Evolutionary conservation across 2,329 filamentous ascomycete species (phyloP), one percentile per base, ranked within the genome.

Genomic region (Septoria linicola): DNA sequence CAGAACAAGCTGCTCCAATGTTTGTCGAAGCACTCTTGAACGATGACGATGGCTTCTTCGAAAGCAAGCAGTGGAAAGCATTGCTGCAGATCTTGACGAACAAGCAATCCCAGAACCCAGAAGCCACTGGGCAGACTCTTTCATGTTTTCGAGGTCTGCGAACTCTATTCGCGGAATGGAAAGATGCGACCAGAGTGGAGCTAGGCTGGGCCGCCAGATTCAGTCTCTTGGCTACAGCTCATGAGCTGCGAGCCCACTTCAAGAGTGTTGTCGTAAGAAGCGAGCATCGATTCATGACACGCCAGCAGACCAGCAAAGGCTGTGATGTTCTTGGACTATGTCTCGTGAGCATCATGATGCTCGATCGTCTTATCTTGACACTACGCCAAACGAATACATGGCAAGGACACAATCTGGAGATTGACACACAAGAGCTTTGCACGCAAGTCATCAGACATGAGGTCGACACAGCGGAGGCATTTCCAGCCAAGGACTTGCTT

Each of bases 21-120:
- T 55, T 52, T 27, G 53, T 55, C 7, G 53, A 55, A 42, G 53
- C 53, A 23, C 40, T 55, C 14, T 43, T 53, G 19, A 52, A 45
- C 20, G 35, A 49, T 14, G 53, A 55, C 23, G 43, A 49, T 20
- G 13, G 35, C 20, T 55, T 52, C 27, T 53, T 55, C 40, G 41
- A 51, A 23, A 43, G 53, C 16, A 39, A 40, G 14, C 49, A 55
- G n/a, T 53, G 49, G 53, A 55, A 47, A 30, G 49, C 30, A 23
- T 27, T 55, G 14, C 41, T 55, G 13, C 43, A 52, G 2, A 43
- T 45, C 8, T 27, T 51, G 14, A 45, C 39, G 1, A 49, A 32
- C 10, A 55, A 52, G 35, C 49, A 39, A 27, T 55, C 39, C 16
- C 43, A 40, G 7, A 40, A 41, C 10, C 37, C 44, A 1, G 43